Evolutionary conservation across 2,329 filamentous ascomycete species (phyloP).

Genomic region (Colletotrichum agaves): DNA sequence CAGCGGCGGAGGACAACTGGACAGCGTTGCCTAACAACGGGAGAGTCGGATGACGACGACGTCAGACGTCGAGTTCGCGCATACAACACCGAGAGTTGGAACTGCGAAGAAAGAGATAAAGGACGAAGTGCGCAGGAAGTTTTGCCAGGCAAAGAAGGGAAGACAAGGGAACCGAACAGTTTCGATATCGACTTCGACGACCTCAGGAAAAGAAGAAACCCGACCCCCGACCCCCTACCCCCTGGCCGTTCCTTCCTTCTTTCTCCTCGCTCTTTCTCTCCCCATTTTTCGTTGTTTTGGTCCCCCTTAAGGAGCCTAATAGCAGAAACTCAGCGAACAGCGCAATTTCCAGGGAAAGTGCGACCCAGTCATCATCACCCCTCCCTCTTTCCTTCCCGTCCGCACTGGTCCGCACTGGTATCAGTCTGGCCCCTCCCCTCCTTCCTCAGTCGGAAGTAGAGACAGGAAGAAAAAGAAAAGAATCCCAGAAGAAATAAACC

Average conservation of each 20-base stretch:
- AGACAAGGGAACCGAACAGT: not conserved
- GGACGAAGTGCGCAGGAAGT: not conserved
- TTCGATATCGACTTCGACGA: not conserved
- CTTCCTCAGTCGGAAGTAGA: conserved; percentile 11
- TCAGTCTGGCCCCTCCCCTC: conserved; percentile 23
- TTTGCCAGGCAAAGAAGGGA: not conserved
- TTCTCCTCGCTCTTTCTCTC: conserved; percentile 1
- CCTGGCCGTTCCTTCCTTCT: not conserved
- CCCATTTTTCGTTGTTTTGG: conserved; percentile 1
- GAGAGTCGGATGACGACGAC: not conserved
- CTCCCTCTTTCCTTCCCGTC: conserved; percentile 28
- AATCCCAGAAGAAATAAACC: not conserved
- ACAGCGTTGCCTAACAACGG: conserved; percentile 13
- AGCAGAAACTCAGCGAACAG: conserved; percentile 17
- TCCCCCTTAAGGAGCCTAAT: conserved; percentile 19
- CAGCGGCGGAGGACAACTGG: not conserved
- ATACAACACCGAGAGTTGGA: conserved; percentile 1
- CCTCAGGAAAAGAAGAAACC: conserved; percentile 1
- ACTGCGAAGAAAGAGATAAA: not conserved
- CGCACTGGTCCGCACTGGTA: conserved; percentile 31
- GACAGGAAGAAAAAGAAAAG: not conserved
- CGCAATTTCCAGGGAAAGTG: conserved; percentile 32
- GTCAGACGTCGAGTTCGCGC: not conserved
- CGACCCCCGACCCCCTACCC: not conserved
- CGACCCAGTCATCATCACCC: conserved; percentile 30